These are phyloP conservation scores for Fusarium scirpi DNA, from an alignment of 2,329 filamentous ascomycete genomes.

Conservation along the genomic window DNA sequence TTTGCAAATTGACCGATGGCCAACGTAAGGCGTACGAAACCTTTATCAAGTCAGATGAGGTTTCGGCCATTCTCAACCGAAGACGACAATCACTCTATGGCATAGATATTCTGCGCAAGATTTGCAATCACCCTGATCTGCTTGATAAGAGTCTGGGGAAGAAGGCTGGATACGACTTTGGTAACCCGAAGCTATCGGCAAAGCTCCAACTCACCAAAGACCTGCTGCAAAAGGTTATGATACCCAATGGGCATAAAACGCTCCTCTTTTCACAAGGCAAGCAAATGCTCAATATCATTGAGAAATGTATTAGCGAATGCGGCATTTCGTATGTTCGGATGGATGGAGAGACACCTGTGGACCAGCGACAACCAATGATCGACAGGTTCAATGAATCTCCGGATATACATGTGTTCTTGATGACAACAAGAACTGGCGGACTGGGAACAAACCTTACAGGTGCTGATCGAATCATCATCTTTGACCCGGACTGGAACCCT, in stretches of 20 bases:
- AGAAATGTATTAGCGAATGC: constrained; percentile 79
- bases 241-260: constrained; percentile 89
- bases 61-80: constrained; percentile 81
- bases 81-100: constrained; percentile 86
- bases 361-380: constrained; percentile 87
- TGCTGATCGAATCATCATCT: constrained; percentile 96
- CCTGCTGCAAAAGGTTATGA: constrained; percentile 85
- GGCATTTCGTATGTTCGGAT: constrained; percentile 85
- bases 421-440: constrained; percentile 96
- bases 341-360: constrained; percentile 93
- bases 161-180: constrained; percentile 80
- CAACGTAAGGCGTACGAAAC: constrained; percentile 85
- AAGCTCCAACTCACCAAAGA: constrained; percentile 97
- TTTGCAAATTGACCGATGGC: constrained; percentile 85
- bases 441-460: constrained; percentile 95
- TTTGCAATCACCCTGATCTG: constrained; percentile 97
- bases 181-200: constrained; percentile 81
- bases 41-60: constrained; percentile 86
- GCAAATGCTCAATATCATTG: constrained; percentile 95
- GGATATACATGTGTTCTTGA: constrained; percentile 84
- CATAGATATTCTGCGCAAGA: constrained; percentile 92
- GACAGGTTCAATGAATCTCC: constrained; percentile 91
- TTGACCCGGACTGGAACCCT: constrained; percentile 98
- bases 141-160: constrained; percentile 69
- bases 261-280: constrained; percentile 92